Conservation (phyloP, 1,139 yeast species). For the Candida anutae region DNA sequence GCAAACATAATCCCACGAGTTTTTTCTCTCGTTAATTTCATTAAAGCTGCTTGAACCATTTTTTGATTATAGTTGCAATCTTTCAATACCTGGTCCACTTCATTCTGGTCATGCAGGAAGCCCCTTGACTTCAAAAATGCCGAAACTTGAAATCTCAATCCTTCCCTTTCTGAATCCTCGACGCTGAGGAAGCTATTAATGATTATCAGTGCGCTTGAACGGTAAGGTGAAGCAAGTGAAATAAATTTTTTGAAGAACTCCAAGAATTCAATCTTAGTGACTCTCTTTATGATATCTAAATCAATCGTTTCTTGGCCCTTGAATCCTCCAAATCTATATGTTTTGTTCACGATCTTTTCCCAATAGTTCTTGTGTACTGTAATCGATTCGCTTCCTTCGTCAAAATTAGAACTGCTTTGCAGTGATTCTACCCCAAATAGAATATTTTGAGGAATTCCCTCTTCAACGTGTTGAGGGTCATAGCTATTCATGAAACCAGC, state of each 20-base stretch:
- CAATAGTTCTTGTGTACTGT: conserved; percentile 36
- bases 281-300: conserved; percentile 10
- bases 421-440: conserved; percentile 16
- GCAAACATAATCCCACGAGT: conserved; percentile 26
- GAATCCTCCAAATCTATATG: conserved; percentile 26
- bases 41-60: conserved; percentile 25
- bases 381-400: conserved; percentile 17
- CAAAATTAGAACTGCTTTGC: conserved; percentile 19
- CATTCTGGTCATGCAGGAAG: conserved; percentile 28
- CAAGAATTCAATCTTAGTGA: conserved; percentile 22
- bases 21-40: conserved; percentile 26
- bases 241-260: conserved; percentile 24
- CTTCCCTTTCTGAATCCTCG: conserved; percentile 21
- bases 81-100: conserved; percentile 25
- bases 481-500: conserved; percentile 26
- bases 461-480: conserved; percentile 3
- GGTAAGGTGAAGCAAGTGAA: conserved; percentile 25
- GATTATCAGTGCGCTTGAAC: conserved; percentile 25
- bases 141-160: conserved; percentile 29
- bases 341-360: conserved; percentile 41
- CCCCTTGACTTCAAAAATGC: conserved; percentile 36
- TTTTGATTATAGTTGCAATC: conserved; percentile 26
- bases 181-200: conserved; percentile 21
- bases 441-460: conserved; percentile 13
- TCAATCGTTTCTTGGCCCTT: conserved; percentile 31